Percentiles rank a stretch among this genome's conserved stretches.
Evolutionary conservation across 176 grass and related monocot genomes (phyloP).

Genomic region (Zizania latifolia): DNA sequence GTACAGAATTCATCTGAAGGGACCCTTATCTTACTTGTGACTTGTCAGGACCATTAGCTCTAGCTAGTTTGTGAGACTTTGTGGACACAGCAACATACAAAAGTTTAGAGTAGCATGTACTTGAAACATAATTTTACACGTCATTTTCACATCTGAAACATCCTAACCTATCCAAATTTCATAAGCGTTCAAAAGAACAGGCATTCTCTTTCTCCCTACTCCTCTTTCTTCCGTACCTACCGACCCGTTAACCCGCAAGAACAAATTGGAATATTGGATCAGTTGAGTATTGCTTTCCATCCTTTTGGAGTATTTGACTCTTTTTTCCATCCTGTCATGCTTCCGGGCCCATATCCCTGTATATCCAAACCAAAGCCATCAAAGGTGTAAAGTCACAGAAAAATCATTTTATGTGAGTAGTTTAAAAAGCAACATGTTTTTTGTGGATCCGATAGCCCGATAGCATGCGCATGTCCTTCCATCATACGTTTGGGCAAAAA

Average conservation of each 20-base stretch:
- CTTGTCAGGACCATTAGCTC: no score
- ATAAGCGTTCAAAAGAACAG: no score
- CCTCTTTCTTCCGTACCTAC: neutral
- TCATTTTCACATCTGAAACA: no score
- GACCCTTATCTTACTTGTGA: no score
- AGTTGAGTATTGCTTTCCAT: constrained; percentile 25
- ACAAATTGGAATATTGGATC: neutral
- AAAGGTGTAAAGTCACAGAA: constrained; percentile 2
- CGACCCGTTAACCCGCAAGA: neutral
- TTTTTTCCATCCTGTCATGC: neutral
- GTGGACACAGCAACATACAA: no score
- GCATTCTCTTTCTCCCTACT: no score
- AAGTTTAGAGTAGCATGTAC: neutral
- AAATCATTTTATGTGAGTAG: no score
- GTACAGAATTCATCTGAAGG: no score
- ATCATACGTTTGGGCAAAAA: neutral
- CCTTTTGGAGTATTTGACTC: neutral
- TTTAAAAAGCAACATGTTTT: neutral
- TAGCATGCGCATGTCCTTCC: neutral
- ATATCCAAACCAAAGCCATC: neutral
- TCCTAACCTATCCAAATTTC: no score
- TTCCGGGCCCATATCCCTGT: neutral
- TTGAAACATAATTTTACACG: neutral
- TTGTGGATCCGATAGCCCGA: constrained; percentile 13
- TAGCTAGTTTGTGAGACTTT: neutral